These are phyloP conservation scores for Nasturtium officinale DNA, from an alignment of 345 rosid species.

Conservation along the genomic window DNA sequence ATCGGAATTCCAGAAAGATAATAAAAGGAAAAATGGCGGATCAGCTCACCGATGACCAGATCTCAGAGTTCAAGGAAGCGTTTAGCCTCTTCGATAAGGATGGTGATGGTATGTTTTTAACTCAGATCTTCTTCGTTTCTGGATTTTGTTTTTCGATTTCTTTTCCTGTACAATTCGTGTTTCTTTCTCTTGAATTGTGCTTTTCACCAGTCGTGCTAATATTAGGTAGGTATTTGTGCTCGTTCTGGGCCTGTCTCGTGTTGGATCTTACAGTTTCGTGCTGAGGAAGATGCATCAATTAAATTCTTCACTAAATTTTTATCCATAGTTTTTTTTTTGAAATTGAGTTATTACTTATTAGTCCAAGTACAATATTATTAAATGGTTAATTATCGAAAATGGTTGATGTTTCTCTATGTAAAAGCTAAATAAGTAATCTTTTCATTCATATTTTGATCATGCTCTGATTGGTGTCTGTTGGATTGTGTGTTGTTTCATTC, in stretches of 20 bases:
- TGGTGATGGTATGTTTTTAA: conserved; percentile 51
- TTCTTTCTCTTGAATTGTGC: conserved; percentile 16
- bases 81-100: conserved; percentile 54
- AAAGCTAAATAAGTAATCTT: background rate
- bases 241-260: background rate
- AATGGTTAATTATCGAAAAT: background rate
- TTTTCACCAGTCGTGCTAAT: too few relatives aligned
- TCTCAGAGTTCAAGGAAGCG: conserved; percentile 53
- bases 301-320: background rate
- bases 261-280: background rate
- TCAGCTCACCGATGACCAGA: conserved; percentile 59
- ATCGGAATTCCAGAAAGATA: conserved; percentile 8
- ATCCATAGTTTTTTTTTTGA: background rate
- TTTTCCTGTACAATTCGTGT: background rate
- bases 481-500: conserved; percentile 2
- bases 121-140: conserved; percentile 26
- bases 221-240: too few relatives aligned
- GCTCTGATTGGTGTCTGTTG: conserved; percentile 1
- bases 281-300: conserved; percentile 1
- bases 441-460: background rate
- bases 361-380: too few relatives aligned
- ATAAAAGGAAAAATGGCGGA: conserved; percentile 47
- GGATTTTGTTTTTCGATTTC: conserved; percentile 3
- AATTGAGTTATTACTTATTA: too few relatives aligned
- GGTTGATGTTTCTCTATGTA: background rate